Conservation (phyloP, 2,329 filamentous ascomycete species). For the Spiromastix sp. region DNA sequence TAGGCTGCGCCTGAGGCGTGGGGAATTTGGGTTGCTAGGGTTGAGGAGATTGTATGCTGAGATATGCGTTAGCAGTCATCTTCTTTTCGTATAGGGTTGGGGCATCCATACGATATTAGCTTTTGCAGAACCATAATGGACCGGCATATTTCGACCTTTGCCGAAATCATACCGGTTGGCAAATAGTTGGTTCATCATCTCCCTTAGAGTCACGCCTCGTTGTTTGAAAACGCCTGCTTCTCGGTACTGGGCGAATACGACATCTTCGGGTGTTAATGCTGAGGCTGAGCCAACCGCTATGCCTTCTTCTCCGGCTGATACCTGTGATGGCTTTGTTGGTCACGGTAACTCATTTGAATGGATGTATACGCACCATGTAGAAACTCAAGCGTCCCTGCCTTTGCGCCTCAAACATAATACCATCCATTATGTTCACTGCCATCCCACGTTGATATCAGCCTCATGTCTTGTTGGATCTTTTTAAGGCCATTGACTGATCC, state of each 20-base stretch:
- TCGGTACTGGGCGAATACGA: conserved; percentile 89
- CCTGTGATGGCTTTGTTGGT: conserved; percentile 32
- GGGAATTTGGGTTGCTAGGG: conserved; percentile 79
- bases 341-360: no score
- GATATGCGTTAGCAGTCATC: no score
- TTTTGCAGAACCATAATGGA: conserved; percentile 81
- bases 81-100: neutral
- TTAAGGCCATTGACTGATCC: no score
- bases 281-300: conserved; percentile 83
- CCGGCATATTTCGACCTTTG: conserved; percentile 86
- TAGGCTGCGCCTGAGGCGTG: conserved; percentile 83
- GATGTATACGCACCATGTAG: conserved; percentile 63
- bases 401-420: conserved; percentile 97
- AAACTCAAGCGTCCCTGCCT: conserved; percentile 88
- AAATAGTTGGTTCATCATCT: conserved; percentile 96
- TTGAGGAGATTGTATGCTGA: conserved; percentile 78
- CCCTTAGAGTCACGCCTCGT: conserved; percentile 71
- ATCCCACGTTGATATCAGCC: no score
- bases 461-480: no score
- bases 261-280: conserved; percentile 71
- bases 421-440: conserved; percentile 72
- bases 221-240: conserved; percentile 88
- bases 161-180: conserved; percentile 73
- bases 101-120: conserved; percentile 61
- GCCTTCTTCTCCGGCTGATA: conserved; percentile 85